Conservation (phyloP, 805 yeast species). For the Wickerhamomyces rabaulensis region DNA sequence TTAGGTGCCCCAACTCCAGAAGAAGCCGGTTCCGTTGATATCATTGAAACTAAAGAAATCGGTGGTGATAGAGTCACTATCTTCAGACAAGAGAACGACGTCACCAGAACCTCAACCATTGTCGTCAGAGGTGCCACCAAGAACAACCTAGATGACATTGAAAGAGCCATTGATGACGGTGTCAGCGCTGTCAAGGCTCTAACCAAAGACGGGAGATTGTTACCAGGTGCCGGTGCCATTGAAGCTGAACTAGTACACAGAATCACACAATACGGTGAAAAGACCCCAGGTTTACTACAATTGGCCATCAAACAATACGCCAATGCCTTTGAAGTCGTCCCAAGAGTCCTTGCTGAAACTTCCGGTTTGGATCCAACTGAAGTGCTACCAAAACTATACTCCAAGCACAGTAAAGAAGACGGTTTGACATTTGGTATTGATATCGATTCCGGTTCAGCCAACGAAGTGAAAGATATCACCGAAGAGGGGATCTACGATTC, state of each 20-base stretch:
- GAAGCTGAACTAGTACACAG: slow-evolving; percentile 83
- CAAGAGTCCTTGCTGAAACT: slow-evolving; percentile 89
- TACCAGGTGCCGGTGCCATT: slow-evolving; percentile 96
- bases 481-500: slow-evolving; percentile 73
- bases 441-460: slow-evolving; percentile 64
- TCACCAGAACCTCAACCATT: slow-evolving; percentile 85
- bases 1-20: slow-evolving; percentile 94
- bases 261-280: slow-evolving; percentile 82
- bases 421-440: slow-evolving; percentile 58
- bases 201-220: slow-evolving; percentile 70
- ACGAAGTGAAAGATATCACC: slow-evolving; percentile 68
- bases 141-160: slow-evolving; percentile 88
- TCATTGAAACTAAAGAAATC: slow-evolving; percentile 87
- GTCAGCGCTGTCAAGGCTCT: slow-evolving; percentile 88
- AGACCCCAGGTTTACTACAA: slow-evolving; percentile 88
- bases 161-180: slow-evolving; percentile 97
- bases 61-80: slow-evolving; percentile 97
- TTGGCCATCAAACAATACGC: slow-evolving; percentile 93
- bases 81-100: slow-evolving; percentile 65
- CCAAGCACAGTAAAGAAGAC: slow-evolving; percentile 64
- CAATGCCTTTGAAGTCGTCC: slow-evolving; percentile 89
- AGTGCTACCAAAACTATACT: slow-evolving; percentile 81
- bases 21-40: slow-evolving; percentile 84
- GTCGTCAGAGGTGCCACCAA: slow-evolving; percentile 95
- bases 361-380: slow-evolving; percentile 90